phyloP scores from a whole-genome alignment of 345 rosid genomes.

The Ceriops decandra region DNA sequence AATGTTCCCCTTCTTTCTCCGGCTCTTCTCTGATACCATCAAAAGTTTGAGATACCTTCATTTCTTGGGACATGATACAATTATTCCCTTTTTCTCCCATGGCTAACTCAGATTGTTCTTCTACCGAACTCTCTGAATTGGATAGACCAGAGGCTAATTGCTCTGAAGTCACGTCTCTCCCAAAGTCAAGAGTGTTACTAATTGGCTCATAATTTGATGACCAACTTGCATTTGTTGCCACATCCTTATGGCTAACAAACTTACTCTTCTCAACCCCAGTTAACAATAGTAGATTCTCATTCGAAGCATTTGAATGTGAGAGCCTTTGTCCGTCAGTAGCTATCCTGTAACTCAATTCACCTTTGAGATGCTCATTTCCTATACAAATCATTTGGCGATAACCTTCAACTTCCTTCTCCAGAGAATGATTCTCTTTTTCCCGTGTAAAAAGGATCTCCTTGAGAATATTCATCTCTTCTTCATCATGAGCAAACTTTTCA shows the following conservation, averaged over 20 bases:
- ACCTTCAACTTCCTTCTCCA: constrained; percentile 24
- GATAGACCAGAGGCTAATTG: constrained; percentile 7
- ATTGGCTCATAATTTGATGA: constrained; percentile 13
- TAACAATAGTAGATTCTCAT: constrained; percentile 16
- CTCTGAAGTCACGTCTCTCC: constrained; percentile 3
- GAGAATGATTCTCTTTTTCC: constrained; percentile 31
- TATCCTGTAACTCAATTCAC: constrained; percentile 12
- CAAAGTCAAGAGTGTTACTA: not conserved
- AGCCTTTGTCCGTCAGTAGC: constrained; percentile 12
- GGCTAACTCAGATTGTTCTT: not conserved
- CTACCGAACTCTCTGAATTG: constrained; percentile 8
- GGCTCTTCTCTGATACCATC: constrained; percentile 3
- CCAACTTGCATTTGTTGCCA: constrained; percentile 10
- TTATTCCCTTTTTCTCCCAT: constrained; percentile 13
- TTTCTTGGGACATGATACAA: constrained; percentile 15
- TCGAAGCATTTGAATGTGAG: constrained; percentile 16
- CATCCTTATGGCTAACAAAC: constrained; percentile 10
- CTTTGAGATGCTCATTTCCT: constrained; percentile 10
- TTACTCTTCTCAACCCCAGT: constrained; percentile 19
- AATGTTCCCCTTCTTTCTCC: constrained; percentile 7
- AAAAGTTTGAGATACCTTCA: constrained; percentile 11
- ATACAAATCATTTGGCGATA: constrained; percentile 15
- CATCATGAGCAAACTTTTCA: constrained; percentile 29
- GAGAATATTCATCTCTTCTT: constrained; percentile 32
- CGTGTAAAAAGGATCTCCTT: constrained; percentile 28